Evolutionary conservation across 2,329 filamentous ascomycete genomes (phyloP).

Genomic region (Xylaria sp.): DNA sequence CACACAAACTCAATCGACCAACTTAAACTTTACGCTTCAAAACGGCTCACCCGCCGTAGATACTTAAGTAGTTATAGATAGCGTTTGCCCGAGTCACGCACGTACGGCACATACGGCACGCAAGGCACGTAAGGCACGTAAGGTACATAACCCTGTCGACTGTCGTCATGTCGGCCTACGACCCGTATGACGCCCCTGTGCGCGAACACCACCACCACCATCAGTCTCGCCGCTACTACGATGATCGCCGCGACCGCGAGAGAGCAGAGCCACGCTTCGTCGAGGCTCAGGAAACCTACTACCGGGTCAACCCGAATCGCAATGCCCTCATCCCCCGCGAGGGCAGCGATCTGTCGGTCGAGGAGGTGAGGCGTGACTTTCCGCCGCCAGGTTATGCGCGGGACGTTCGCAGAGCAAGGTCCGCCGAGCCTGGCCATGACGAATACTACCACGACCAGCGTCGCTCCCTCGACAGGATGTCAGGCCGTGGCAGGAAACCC

Average conservation of each 20-base stretch:
- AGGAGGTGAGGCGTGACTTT: constrained; percentile 87
- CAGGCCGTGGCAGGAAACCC: constrained; percentile 58
- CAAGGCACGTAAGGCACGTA: not conserved
- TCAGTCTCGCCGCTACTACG: constrained; percentile 59
- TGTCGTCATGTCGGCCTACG: constrained; percentile 61
- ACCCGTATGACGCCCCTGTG: constrained; percentile 61
- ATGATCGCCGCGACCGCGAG: constrained; percentile 57
- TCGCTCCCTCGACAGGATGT: constrained; percentile 42
- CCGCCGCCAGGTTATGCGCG: constrained; percentile 73
- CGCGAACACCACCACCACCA: constrained; percentile 55
- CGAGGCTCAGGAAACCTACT: constrained; percentile 62
- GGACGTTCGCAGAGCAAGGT: constrained; percentile 71
- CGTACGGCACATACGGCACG: not conserved
- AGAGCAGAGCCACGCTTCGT: constrained; percentile 64
- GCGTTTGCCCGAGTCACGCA: constrained; percentile 23
- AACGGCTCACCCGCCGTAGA: not conserved
- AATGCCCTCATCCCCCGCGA: constrained; percentile 72
- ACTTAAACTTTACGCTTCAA: not conserved
- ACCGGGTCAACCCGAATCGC: constrained; percentile 57
- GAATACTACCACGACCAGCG: constrained; percentile 68
- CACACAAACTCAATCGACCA: constrained; percentile 22
- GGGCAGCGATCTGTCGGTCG: constrained; percentile 79
- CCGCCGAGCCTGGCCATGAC: constrained; percentile 69
- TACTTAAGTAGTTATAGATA: not conserved
- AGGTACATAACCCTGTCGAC: not conserved